phyloP scores from a whole-genome alignment of 2,329 filamentous ascomycete species.

The Pseudophaeomoniella oleicola region DNA sequence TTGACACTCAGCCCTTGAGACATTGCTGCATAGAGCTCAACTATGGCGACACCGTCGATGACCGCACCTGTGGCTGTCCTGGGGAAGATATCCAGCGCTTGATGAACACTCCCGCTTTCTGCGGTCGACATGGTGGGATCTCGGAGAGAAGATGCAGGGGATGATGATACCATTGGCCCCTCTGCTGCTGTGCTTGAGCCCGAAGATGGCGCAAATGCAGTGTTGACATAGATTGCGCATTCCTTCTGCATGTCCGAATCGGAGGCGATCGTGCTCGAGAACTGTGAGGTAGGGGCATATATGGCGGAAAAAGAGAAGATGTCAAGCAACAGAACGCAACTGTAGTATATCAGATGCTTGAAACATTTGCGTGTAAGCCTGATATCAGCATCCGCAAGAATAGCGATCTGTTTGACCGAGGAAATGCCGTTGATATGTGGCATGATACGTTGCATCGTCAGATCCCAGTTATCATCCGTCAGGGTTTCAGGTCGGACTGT shows the following conservation, averaged over 20 bases:
- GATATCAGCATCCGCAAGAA: slow-evolving; percentile 71
- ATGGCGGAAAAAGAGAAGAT: slow-evolving; percentile 90
- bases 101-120: slow-evolving; percentile 5
- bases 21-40: slow-evolving; percentile 76
- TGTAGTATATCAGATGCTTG: slow-evolving; percentile 83
- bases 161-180: too few relatives aligned
- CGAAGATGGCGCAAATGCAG: slow-evolving; percentile 23
- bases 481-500: slow-evolving; percentile 41
- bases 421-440: slow-evolving; percentile 82
- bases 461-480: slow-evolving; percentile 40
- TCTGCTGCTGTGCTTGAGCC: slow-evolving; percentile 3
- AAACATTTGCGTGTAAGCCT: slow-evolving; percentile 75
- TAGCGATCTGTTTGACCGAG: slow-evolving; percentile 74
- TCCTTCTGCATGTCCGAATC: slow-evolving; percentile 73
- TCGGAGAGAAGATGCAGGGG: neutral
- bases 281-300: slow-evolving; percentile 68
- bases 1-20: slow-evolving; percentile 70
- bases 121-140: slow-evolving; percentile 5
- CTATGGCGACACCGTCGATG: slow-evolving; percentile 38
- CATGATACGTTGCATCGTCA: slow-evolving; percentile 49
- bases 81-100: slow-evolving; percentile 27
- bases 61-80: slow-evolving; percentile 18
- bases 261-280: slow-evolving; percentile 59
- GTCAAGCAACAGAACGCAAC: slow-evolving; percentile 77
- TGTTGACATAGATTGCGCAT: slow-evolving; percentile 70